Evolutionary conservation across 2,329 filamentous ascomycete species (phyloP).

Genomic region (Leptographium lundbergii): DNA sequence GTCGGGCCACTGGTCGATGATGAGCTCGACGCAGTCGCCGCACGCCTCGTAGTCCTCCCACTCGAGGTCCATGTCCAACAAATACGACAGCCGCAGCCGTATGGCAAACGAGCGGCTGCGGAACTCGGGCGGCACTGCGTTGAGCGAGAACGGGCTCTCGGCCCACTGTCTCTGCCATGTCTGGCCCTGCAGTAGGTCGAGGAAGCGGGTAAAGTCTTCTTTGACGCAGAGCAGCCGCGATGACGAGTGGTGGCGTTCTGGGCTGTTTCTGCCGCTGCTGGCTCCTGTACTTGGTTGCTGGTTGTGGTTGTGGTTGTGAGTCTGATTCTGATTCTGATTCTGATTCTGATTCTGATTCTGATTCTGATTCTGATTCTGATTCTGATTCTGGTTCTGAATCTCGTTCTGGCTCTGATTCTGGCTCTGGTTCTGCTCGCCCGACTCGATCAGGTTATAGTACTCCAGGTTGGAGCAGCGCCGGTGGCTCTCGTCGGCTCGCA

Average conservation of each 20-base stretch:
- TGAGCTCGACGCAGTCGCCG: constrained; percentile 47
- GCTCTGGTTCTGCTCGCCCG: constrained; percentile 10
- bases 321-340: constrained; percentile 10
- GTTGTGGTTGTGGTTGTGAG: no score
- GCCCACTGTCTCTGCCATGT: constrained; percentile 37
- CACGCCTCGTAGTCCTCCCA: constrained; percentile 42
- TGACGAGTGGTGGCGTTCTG: constrained; percentile 23
- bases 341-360: no score
- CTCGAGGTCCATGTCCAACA: constrained; percentile 38
- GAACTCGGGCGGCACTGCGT: constrained; percentile 44
- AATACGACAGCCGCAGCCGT: constrained; percentile 45
- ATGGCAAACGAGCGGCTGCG: constrained; percentile 49
- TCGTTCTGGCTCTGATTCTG: no score
- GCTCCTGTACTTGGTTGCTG: no score
- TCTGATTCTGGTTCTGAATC: constrained; percentile 10
- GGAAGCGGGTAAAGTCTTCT: constrained; percentile 46
- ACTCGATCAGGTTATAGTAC: constrained; percentile 53
- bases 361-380: no score
- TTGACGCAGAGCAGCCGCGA: constrained; percentile 46
- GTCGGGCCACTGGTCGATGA: constrained; percentile 43
- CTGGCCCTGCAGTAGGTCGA: constrained; percentile 43
- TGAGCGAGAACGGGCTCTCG: constrained; percentile 47
- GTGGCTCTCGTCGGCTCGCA: constrained; percentile 42
- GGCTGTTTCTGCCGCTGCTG: background rate
- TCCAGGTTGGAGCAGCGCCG: constrained; percentile 56